Evolutionary conservation across 2,329 filamentous ascomycete species (phyloP), one percentile per base, ranked within the genome.

Genomic region (Gaeumannomyces sp.): DNA sequence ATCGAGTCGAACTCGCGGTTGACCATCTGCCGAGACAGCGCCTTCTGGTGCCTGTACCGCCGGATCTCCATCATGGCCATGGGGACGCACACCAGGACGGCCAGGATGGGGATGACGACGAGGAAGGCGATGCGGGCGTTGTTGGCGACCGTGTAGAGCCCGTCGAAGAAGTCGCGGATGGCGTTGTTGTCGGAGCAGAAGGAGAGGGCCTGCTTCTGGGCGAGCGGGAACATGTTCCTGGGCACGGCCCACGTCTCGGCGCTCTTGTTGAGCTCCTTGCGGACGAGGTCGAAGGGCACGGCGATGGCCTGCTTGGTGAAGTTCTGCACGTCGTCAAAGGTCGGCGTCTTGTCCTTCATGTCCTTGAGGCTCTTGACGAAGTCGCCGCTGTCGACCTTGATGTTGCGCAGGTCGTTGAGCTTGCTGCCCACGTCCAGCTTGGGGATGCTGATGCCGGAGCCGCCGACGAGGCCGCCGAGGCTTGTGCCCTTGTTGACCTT

Each of bases 131-230:
- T 91, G 72, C 87, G 87, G 60, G 91, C 90, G 27, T 84, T 83
- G 64, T 82, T 78, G n/a, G 89, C 85, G 59, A 92, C 81, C 31
- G 85, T 77, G 62, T 86, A 85, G 1, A 98, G 81, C 16, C 81
- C 81, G 65, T 88, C 80, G 76, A 99, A 99, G 80, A 98, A 98
- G 68, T 88, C 82, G 72, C 89, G 87, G 76, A 99, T 90, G 38
- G 85, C 87, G 69, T 91, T 84, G 77, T 95, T 92, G 73, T 92
- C 87, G 58, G 92, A 92, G 80, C 95, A 99, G 79, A 99, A 98
- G 0, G 84, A 89, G 64, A 99, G 81, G 53, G 87, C 80, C 75
- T 96, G 84, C 79, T 96, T 97, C 70, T 89, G 79, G 1, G 95
- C 93, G 3, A 97, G 83, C 0, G 93, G 92, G 70, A 99, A 94